Evolutionary conservation across 2,329 filamentous ascomycete species (phyloP).

Genomic region (Trichoderma hamatum): DNA sequence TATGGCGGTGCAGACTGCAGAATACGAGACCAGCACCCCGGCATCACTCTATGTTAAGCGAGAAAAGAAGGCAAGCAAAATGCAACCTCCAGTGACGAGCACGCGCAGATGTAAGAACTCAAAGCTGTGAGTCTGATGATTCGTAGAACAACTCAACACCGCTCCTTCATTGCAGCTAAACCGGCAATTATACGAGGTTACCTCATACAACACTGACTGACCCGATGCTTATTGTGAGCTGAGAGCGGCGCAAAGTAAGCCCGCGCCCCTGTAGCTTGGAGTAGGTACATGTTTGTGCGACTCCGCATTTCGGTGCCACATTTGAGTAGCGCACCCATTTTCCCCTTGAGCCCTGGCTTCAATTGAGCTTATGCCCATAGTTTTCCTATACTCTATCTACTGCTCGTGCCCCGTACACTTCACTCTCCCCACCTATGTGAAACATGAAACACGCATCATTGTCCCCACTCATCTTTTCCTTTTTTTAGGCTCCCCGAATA

Average conservation of each 20-base stretch:
- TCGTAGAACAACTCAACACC: not conserved
- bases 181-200: not conserved
- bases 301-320: not conserved
- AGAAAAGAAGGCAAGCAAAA: not conserved
- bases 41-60: slow-evolving; percentile 4
- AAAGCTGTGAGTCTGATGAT: not conserved
- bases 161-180: not conserved
- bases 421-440: not conserved
- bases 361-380: too few species aligned
- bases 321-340: not conserved
- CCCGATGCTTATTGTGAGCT: not conserved
- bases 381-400: too few species aligned
- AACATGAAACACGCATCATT: not conserved
- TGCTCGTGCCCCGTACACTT: not conserved
- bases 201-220: not conserved
- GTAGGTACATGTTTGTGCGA: too few species aligned
- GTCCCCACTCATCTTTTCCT: not conserved
- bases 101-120: not conserved
- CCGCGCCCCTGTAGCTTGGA: not conserved
- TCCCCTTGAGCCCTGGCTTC: not conserved
- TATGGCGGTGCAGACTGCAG: slow-evolving; percentile 8
- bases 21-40: slow-evolving; percentile 10
- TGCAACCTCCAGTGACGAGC: not conserved
- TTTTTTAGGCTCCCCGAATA: not conserved
- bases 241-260: not conserved